Base-by-base conservation (phyloP, 2,329 filamentous ascomycete species). In the Allantophomopsis lycopodina region DNA sequence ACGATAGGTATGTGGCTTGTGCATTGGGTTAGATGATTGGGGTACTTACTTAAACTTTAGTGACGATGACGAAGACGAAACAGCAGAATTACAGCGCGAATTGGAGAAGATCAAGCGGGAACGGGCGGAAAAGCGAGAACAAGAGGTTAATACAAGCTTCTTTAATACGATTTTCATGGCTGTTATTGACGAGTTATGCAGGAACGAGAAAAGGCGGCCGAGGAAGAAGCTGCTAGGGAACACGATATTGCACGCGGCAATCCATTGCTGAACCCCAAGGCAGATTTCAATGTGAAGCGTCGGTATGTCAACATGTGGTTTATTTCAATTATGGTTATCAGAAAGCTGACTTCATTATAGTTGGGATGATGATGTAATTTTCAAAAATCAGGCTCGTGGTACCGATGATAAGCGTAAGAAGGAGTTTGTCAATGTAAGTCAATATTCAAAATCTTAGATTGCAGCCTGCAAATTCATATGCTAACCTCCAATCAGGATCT, bases 341-440 rank as follows among this genome's bases (percentile, higher is more conserved):
- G 2, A 4, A 41, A 15, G 12, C 34, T 52, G 30, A 47, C 37
- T 44, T 32, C 35, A 47, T 53, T 57, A 32, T 10, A 65, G 88
- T 50, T 98, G 91, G 91, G 91, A 98, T 51, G 91, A 98, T 53
- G 91, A 98, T 57, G 91, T 98, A 11, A 88, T 98, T 2, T 98
- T 98, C 65, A 96, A 94, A 68, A 98, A 98, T 60, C 91, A 98
- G 64, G 91, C 89, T 28, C 74, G 91, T 43, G 91, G 89, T 7
- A 94, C 88, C 1, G 89, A 96, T 55, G 86, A 95, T 46, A 88
- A 81, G 66, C 78, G 81, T 46, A 87, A 82, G 62, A 93, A 89
- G 66, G 88, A 94, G 61, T 98, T 98, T 63, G 88, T 98, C 60
- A 98, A 98, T 57, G 87, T 85, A 59, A 64, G 78, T 43, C 28